phyloP scores from a whole-genome alignment of 2,329 filamentous ascomycete genomes.

The Cladorrhinum sp. region DNA sequence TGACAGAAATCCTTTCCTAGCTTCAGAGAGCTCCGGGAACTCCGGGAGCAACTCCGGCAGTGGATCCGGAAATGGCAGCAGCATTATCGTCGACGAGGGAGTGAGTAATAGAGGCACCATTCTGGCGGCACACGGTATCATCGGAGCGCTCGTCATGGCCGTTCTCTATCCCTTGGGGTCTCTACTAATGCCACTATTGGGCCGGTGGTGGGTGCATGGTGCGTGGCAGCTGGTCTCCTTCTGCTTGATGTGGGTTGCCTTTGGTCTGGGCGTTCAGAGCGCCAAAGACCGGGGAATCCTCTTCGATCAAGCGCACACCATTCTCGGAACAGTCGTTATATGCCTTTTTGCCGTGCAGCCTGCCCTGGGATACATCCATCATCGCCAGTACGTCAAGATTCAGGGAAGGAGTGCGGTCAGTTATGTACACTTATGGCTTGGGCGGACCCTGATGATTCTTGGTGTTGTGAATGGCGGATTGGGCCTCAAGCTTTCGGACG shows the following conservation, averaged over 20 bases:
- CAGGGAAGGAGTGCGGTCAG: constrained; percentile 49
- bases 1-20: constrained; percentile 53
- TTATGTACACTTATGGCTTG: constrained; percentile 61
- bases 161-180: constrained; percentile 59
- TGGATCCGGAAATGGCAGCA: constrained; percentile 9
- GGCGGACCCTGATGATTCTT: constrained; percentile 54
- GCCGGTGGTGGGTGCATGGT: constrained; percentile 57
- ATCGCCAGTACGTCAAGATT: constrained; percentile 49
- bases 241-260: constrained; percentile 57
- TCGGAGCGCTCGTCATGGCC: constrained; percentile 60
- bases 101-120: constrained; percentile 18
- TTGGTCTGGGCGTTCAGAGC: constrained; percentile 54
- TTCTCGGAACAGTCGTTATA: constrained; percentile 55
- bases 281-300: constrained; percentile 42
- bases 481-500: constrained; percentile 50
- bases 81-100: constrained; percentile 19
- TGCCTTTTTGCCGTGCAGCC: constrained; percentile 57
- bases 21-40: constrained; percentile 15
- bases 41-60: constrained; percentile 14
- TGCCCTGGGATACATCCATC: constrained; percentile 56
- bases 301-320: constrained; percentile 51
- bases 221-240: constrained; percentile 54
- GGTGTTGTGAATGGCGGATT: constrained; percentile 64
- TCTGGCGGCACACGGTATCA: constrained; percentile 51
- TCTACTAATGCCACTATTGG: constrained; percentile 57